phyloP scores from a whole-genome alignment of 2,329 filamentous ascomycete genomes.

The Cladosporium sp. region DNA sequence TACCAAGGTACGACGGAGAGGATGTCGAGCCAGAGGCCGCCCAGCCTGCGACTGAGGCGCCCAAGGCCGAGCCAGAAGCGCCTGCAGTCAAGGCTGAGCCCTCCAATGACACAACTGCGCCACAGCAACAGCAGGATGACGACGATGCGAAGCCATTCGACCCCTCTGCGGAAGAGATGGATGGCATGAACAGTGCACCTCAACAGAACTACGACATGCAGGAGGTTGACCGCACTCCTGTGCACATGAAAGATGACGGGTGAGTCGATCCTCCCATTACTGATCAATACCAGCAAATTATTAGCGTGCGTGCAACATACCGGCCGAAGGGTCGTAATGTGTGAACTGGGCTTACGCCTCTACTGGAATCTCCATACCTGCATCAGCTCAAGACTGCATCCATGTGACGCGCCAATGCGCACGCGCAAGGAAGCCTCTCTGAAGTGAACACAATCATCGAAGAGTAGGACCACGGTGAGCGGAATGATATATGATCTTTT shows the following conservation, averaged over 20 bases:
- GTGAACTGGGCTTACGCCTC: background rate
- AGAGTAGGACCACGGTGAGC: background rate
- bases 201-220: background rate
- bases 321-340: background rate
- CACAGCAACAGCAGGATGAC: slow-evolving; percentile 23
- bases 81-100: slow-evolving; percentile 16
- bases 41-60: slow-evolving; percentile 7
- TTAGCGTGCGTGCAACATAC: slow-evolving; percentile 10
- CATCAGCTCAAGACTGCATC: too few relatives aligned
- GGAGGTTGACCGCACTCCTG: slow-evolving; percentile 1
- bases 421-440: too few relatives aligned
- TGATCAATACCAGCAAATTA: background rate
- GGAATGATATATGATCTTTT: background rate
- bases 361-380: background rate
- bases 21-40: slow-evolving; percentile 51
- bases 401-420: too few relatives aligned
- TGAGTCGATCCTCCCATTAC: slow-evolving; percentile 50
- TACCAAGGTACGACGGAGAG: slow-evolving; percentile 47
- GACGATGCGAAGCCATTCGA: slow-evolving; percentile 51
- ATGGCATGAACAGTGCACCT: background rate
- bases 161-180: slow-evolving; percentile 12
- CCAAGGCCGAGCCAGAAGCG: slow-evolving; percentile 11
- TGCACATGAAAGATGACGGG: slow-evolving; percentile 78
- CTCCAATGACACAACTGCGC: background rate
- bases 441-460: background rate